Evolutionary conservation across 1,284 basidiomycete species (phyloP), one percentile per base, ranked within the genome.

Genomic region (Pisolithus thermaeus): DNA sequence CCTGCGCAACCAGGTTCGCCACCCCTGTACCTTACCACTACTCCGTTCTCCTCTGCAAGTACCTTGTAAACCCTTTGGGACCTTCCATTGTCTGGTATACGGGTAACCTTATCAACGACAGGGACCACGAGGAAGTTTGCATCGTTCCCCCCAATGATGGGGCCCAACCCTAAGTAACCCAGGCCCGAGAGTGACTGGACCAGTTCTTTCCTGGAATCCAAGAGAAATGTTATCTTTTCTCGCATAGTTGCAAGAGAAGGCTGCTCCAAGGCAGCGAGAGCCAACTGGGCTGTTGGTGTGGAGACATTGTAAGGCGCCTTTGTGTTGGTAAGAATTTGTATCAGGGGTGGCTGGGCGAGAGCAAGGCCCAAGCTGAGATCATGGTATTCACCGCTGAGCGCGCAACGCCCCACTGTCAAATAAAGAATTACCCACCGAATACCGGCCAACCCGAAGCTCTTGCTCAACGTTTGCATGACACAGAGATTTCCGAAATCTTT

Each of bases 271-370:
- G 96, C 92, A 9, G 88, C 78, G 12, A 87, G 72, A 0, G 93
- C 94, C 28, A 98, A 81, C 45, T 83, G 75, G 7, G 96, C 92
- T 3, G 93, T 92, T 0, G 94, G 94, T 0, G 88, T 81, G 12
- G 94, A 96, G 59, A 99, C 87, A 70, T 97, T 97, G 77, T 99
- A 99, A 0, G 96, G 96, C 0, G 96, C 97, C 70, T 99, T 99
- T 49, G 96, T 92, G 70, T 98, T 99, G 61, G 86, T 85, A 55
- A 99, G 81, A 59, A 98, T 81, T 65, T 96, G 95, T 46, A 97
- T 87, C 18, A 98, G 74, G 0, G 90, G 83, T 0, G 92, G 92
- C 58, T 95, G 88, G 3, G 92, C 91, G 55, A 97, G 75, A 0
- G 93, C 92, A 52, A 96, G 83, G 2, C 97, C 96, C 25, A 99